phyloP scores from a whole-genome alignment of 78 protist genomes.

The Dictyostelium citrinum region DNA sequence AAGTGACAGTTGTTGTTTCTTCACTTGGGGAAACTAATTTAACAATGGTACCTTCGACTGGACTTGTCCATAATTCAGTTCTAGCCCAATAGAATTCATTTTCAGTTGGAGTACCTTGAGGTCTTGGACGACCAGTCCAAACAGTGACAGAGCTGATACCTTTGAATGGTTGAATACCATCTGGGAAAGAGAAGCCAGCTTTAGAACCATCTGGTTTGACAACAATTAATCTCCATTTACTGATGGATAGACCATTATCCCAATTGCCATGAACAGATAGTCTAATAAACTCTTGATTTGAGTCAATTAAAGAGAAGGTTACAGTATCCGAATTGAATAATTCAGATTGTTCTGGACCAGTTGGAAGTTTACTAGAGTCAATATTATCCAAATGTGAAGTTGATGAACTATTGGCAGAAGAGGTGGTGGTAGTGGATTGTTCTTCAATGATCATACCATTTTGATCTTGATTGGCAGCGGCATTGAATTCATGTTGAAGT shows the following conservation, averaged over 20 bases:
- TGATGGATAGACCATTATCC: slow-evolving; percentile 19
- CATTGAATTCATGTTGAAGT: not conserved
- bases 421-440: not conserved
- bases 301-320: not conserved
- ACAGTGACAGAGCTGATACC: slow-evolving; percentile 29
- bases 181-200: slow-evolving; percentile 66
- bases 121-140: slow-evolving; percentile 46
- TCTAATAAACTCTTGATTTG: slow-evolving; percentile 12
- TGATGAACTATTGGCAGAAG: not conserved
- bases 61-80: slow-evolving; percentile 14
- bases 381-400: not conserved
- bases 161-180: slow-evolving; percentile 29
- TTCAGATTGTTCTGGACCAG: not conserved
- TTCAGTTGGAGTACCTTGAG: not conserved
- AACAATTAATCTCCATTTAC: slow-evolving; percentile 41
- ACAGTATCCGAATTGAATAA: slow-evolving; percentile 7
- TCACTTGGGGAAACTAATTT: slow-evolving; percentile 22
- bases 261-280: slow-evolving; percentile 37
- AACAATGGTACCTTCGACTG: slow-evolving; percentile 47
- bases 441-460: not conserved
- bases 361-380: not conserved
- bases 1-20: not conserved
- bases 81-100: slow-evolving; percentile 61
- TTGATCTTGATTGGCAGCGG: not conserved
- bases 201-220: slow-evolving; percentile 13